phyloP scores from a whole-genome alignment of 2,329 filamentous ascomycete species.

The Cordyceps fumosorosea region DNA sequence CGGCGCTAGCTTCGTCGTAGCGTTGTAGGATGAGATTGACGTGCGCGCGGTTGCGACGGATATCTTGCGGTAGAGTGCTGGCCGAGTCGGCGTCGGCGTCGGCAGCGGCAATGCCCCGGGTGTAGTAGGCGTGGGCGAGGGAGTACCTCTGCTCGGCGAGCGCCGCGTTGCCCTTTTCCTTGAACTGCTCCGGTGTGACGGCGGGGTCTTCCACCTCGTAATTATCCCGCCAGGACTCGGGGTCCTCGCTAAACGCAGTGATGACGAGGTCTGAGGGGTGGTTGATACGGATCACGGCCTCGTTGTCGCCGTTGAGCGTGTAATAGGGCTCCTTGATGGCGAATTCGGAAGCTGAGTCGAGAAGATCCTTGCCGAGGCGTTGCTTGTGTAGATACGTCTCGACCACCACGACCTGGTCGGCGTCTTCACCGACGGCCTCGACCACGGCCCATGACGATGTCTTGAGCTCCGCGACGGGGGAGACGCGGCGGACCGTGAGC shows the following conservation, averaged over 20 bases:
- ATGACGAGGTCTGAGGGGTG: conserved; percentile 27
- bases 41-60: conserved; percentile 25
- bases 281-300: conserved; percentile 32
- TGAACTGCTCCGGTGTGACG: conserved; percentile 18
- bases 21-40: conserved; percentile 26
- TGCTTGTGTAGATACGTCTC: conserved; percentile 29
- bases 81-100: background rate
- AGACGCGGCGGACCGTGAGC: conserved; percentile 23
- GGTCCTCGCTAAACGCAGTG: conserved; percentile 8
- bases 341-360: conserved; percentile 29
- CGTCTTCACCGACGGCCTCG: conserved; percentile 21
- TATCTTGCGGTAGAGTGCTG: conserved; percentile 23
- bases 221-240: conserved; percentile 17
- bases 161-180: conserved; percentile 25
- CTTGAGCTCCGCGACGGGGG: conserved; percentile 20
- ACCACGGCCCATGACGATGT: conserved; percentile 27
- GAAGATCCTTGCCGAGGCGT: conserved; percentile 24
- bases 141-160: conserved; percentile 19
- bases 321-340: conserved; percentile 46
- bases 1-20: conserved; percentile 25
- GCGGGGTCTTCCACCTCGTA: background rate
- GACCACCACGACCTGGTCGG: conserved; percentile 22
- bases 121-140: conserved; percentile 22
- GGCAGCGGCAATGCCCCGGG: conserved; percentile 19
- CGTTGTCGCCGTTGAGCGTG: conserved; percentile 33